Base-by-base conservation (phyloP, 2,329 filamentous ascomycete genomes). In the Fusarium irregulare region DNA sequence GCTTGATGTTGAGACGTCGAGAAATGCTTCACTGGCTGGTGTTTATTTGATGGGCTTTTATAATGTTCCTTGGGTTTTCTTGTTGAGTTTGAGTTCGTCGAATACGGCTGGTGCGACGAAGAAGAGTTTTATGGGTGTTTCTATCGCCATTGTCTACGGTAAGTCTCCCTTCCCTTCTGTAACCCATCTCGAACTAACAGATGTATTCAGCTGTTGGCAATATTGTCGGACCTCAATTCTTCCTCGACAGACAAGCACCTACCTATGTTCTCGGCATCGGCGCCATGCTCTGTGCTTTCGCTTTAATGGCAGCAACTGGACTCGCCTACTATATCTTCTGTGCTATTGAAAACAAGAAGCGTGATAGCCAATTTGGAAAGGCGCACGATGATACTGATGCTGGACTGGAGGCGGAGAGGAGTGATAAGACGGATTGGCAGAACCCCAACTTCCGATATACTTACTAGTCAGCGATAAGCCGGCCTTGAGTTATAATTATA, bases 1-100 rank as follows among this genome's bases (percentile, higher is more conserved):
- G 0, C 66, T 79, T 0, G 61, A 78, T 21, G 57, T 62, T 4
- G 55, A 47, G 1, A 41, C 63, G 0, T 50, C 72, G 0, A 59
- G 77, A 23, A 50, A 77, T 27, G 77, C 76, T 0, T 77, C 76
- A 0, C 32, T 79, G 1, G 75, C 77, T 0, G 76, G 75, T 0
- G 77, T 78, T 4, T 79, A 79, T 28, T 56, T 79, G 1, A 77
- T 78, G 76, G 77, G 77, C 0, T 78, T 79, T 32, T 78, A 78
- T n/a, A 79, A 79, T 20, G 73, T 75, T 0, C 70, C 77, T 0
- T 79, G 71, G 59, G 72, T 78, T 1, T 71, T 77, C 1, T 64
- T 77, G 16, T 61, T 79, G 1, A 78, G 77, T 27, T 40, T 79
- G 1, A 72, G 67, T 14, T 78, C 77, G 0, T 77, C 77, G 0